Evolutionary conservation across 129 eudicot species (phyloP).

Genomic region (Flaveria linearis): DNA sequence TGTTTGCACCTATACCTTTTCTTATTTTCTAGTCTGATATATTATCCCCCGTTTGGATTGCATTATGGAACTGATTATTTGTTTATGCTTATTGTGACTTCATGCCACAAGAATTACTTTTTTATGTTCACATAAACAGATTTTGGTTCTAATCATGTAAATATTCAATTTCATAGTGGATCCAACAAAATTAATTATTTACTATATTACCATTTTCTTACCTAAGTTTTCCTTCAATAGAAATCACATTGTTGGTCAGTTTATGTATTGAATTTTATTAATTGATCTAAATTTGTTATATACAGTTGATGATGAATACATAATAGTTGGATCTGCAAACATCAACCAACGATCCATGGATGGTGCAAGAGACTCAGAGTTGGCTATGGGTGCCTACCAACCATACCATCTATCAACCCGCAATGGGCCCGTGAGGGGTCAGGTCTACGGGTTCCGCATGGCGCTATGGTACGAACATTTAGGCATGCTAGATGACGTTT

Average conservation of each 20-base stretch:
- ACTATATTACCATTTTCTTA: too few relatives aligned
- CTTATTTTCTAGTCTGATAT: too few relatives aligned
- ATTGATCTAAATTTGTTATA: neutral
- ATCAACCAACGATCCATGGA: slow-evolving; percentile 92
- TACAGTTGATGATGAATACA: slow-evolving; percentile 79
- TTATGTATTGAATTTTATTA: neutral
- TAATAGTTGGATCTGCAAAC: slow-evolving; percentile 77
- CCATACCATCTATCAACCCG: slow-evolving; percentile 54
- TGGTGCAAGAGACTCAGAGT: slow-evolving; percentile 73
- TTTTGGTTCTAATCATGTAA: too few relatives aligned
- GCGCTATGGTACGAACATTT: slow-evolving; percentile 85
- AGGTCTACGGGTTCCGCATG: slow-evolving; percentile 78
- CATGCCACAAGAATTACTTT: too few relatives aligned
- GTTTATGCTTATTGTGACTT: too few relatives aligned
- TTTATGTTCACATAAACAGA: too few relatives aligned
- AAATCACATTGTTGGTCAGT: neutral
- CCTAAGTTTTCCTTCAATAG: neutral
- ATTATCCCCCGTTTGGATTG: too few relatives aligned
- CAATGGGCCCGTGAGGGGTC: slow-evolving; percentile 57
- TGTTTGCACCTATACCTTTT: too few relatives aligned
- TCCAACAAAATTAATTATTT: neutral
- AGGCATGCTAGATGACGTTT: slow-evolving; percentile 72
- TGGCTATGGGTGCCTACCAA: slow-evolving; percentile 87
- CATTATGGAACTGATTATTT: too few relatives aligned
- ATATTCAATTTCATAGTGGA: neutral